Conservation (phyloP, 495 filamentous ascomycete species). For the Hypoxylon lienhwacheense region DNA sequence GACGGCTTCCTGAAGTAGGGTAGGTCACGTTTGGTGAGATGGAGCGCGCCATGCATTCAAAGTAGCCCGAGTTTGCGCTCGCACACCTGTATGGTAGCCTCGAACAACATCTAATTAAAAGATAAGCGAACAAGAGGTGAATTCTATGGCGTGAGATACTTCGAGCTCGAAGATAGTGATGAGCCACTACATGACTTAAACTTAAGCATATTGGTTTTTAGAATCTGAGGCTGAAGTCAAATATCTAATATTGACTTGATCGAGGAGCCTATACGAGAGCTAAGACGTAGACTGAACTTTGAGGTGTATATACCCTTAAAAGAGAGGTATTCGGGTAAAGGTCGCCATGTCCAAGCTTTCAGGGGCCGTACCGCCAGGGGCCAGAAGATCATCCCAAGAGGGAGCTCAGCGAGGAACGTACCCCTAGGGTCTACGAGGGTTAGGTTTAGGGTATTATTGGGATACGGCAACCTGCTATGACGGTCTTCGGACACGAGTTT, state of each 20-base stretch:
- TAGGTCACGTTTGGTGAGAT: constrained; percentile 35
- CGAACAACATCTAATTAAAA: constrained; percentile 12
- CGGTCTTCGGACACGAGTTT: too few species aligned
- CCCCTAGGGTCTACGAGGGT: too few species aligned
- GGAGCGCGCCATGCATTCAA: constrained; percentile 12
- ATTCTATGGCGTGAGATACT: constrained; percentile 4
- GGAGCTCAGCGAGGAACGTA: too few species aligned
- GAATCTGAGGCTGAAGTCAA: constrained; percentile 14
- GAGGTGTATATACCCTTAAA: background rate
- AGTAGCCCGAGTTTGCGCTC: constrained; percentile 7
- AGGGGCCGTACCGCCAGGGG: too few species aligned
- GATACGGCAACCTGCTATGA: too few species aligned
- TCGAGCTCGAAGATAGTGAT: background rate
- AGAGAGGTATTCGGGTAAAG: background rate
- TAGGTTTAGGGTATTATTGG: too few species aligned
- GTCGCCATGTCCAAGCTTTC: too few species aligned
- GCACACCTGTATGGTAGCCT: constrained; percentile 17
- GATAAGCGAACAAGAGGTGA: background rate
- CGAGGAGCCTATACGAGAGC: background rate
- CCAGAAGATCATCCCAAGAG: too few species aligned
- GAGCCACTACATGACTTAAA: background rate
- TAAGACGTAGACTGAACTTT: background rate
- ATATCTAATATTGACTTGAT: background rate
- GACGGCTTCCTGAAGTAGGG: constrained; percentile 33
- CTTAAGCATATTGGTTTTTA: background rate